These are phyloP conservation scores for Arthrobotrys pseudoclavata DNA, from an alignment of 2,329 filamentous ascomycete genomes.

Conservation along the genomic window DNA sequence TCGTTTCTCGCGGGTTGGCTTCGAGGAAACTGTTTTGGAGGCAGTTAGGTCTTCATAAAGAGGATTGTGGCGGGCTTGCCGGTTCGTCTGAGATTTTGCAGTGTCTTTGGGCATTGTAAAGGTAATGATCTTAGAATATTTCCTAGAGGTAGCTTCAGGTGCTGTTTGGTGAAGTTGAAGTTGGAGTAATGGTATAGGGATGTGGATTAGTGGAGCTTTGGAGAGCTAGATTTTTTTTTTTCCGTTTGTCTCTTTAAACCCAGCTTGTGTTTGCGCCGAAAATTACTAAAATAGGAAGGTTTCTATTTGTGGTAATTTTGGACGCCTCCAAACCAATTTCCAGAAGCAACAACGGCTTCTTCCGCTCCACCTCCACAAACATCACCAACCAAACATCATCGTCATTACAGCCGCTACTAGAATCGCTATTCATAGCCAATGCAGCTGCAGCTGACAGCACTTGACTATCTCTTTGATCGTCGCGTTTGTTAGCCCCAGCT, in stretches of 20 bases:
- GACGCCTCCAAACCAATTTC: conserved; percentile 14
- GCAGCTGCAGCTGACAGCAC: background rate
- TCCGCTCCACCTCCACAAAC: background rate
- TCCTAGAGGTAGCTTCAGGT: background rate
- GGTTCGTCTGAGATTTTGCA: conserved; percentile 53
- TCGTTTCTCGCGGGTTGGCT: conserved; percentile 78
- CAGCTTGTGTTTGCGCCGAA: conserved; percentile 49
- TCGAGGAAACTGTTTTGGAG: conserved; percentile 74
- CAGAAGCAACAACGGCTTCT: conserved; percentile 34
- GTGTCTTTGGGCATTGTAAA: conserved; percentile 57
- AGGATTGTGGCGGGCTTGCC: conserved; percentile 83
- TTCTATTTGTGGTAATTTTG: conserved; percentile 47
- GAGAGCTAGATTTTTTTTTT: conserved; percentile 28
- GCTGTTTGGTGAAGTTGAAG: conserved; percentile 2
- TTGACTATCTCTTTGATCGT: background rate
- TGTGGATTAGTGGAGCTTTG: conserved; percentile 5
- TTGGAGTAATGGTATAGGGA: background rate
- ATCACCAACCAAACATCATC: background rate
- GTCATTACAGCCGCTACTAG: background rate
- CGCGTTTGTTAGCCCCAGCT: background rate
- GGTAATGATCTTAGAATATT: too few species aligned
- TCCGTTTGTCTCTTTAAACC: conserved; percentile 23
- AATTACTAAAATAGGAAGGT: conserved; percentile 35
- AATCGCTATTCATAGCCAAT: background rate
- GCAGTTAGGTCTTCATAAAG: conserved; percentile 86